Conservation (phyloP, 1,284 basidiomycete genomes). For the Cronartium ribicola region DNA sequence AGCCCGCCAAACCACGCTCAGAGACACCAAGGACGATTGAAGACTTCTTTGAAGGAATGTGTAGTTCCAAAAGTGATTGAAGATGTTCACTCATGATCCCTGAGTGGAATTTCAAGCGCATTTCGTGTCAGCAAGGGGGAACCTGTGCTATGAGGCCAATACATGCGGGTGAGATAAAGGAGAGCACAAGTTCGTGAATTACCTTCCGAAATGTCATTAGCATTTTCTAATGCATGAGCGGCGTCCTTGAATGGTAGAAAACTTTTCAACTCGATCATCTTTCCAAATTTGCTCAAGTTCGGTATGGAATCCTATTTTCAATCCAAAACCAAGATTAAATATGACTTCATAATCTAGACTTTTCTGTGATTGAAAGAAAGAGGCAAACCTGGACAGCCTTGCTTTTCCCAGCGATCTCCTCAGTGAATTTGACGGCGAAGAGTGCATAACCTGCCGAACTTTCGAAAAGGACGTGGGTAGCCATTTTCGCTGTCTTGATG, state of each 20-base stretch:
- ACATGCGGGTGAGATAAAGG: neutral
- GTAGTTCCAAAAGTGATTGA: conserved; percentile 79
- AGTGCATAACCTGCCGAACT: conserved; percentile 91
- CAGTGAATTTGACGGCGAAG: conserved; percentile 81
- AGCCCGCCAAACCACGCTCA: conserved; percentile 71
- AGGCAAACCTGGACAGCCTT: conserved; percentile 67
- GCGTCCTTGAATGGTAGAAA: conserved; percentile 94
- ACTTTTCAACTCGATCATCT: conserved; percentile 87
- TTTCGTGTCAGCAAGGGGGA: neutral
- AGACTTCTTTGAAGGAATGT: conserved; percentile 68
- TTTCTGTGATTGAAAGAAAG: neutral
- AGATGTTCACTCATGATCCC: conserved; percentile 84
- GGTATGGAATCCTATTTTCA: conserved; percentile 59
- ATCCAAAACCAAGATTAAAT: conserved; percentile 51
- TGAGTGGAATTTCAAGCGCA: conserved; percentile 48
- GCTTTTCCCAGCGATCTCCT: conserved; percentile 81
- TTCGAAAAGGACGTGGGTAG: conserved; percentile 81
- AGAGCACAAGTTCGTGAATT: conserved; percentile 44
- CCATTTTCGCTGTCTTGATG: conserved; percentile 43
- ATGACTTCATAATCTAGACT: neutral
- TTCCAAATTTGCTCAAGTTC: conserved; percentile 84
- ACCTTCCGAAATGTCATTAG: conserved; percentile 97
- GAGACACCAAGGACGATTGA: conserved; percentile 75
- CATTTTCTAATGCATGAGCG: conserved; percentile 91
- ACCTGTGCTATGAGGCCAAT: neutral